These are phyloP conservation scores for Bimuria novae-zelandiae DNA, from an alignment of 2,329 filamentous ascomycete species.

Conservation along the genomic window DNA sequence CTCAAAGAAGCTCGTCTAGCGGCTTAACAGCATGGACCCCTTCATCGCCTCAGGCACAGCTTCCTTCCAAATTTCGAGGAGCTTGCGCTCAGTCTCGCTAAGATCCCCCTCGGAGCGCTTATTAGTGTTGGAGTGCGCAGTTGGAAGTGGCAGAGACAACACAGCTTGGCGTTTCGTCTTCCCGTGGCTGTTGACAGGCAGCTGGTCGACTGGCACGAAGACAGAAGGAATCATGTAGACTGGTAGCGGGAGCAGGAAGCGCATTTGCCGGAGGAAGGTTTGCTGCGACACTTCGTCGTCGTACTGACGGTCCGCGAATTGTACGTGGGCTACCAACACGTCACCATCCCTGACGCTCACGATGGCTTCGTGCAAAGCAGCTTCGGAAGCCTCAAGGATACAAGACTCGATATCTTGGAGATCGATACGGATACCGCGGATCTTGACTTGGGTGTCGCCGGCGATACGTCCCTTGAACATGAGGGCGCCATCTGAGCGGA, in stretches of 20 bases:
- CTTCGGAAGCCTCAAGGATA: conserved; percentile 26
- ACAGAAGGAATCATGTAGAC: not conserved
- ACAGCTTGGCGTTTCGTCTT: not conserved
- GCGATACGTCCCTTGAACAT: conserved; percentile 45
- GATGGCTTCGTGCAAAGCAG: conserved; percentile 29
- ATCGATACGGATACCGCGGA: conserved; percentile 54
- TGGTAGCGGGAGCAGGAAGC: not conserved
- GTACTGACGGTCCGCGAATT: not conserved
- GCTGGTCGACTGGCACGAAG: not conserved
- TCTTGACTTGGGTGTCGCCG: conserved; percentile 54
- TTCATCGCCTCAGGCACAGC: not conserved
- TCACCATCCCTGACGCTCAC: conserved; percentile 21
- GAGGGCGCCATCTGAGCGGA: conserved; percentile 42
- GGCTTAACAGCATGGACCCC: not conserved
- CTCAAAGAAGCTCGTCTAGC: conserved; percentile 44
- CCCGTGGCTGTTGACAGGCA: not conserved
- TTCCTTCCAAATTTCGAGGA: not conserved
- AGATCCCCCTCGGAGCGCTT: not conserved
- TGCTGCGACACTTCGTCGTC: not conserved
- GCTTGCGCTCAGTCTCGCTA: not conserved
- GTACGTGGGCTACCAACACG: conserved; percentile 44
- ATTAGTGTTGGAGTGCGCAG: too few relatives aligned
- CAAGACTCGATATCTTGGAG: conserved; percentile 50
- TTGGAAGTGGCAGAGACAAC: not conserved
- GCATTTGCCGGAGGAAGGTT: not conserved